These are phyloP conservation scores for Rhizoclosmatium sp. DNA, from an alignment of 192 early-diverging fungal genomes.

Conservation along the genomic window DNA sequence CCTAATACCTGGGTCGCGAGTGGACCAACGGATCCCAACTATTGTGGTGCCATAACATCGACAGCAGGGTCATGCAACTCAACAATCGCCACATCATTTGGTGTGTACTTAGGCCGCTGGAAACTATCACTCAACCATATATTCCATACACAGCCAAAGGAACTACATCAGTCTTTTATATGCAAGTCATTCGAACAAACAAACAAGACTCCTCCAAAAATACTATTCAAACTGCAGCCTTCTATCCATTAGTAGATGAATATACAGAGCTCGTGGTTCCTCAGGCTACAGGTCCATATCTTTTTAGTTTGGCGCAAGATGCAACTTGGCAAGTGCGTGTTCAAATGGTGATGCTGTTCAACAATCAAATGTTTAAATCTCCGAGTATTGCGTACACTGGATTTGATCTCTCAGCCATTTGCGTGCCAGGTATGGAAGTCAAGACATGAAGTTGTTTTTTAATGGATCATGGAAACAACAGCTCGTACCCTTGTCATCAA, in stretches of 20 bases:
- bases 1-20: not conserved
- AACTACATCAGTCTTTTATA: slow-evolving; percentile 11
- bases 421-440: slow-evolving; percentile 39
- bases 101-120: no score
- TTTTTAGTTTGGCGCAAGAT: slow-evolving; percentile 6
- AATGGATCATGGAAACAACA: not conserved
- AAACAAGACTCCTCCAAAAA: slow-evolving; percentile 6
- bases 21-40: not conserved
- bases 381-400: slow-evolving; percentile 32
- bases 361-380: slow-evolving; percentile 34
- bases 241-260: slow-evolving; percentile 57
- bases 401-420: slow-evolving; percentile 17
- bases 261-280: slow-evolving; percentile 46
- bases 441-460: not conserved
- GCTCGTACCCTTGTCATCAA: slow-evolving; percentile 47
- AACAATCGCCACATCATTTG: no score
- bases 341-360: slow-evolving; percentile 42
- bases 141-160: not conserved
- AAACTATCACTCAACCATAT: no score
- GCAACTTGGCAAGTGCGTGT: slow-evolving; percentile 9
- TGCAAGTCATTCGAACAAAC: slow-evolving; percentile 19
- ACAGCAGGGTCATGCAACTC: no score
- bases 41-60: no score
- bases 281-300: not conserved
- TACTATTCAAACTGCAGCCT: slow-evolving; percentile 41